Conservation (phyloP, 306 rosid genomes). For the Heteromeles arbutifolia region DNA sequence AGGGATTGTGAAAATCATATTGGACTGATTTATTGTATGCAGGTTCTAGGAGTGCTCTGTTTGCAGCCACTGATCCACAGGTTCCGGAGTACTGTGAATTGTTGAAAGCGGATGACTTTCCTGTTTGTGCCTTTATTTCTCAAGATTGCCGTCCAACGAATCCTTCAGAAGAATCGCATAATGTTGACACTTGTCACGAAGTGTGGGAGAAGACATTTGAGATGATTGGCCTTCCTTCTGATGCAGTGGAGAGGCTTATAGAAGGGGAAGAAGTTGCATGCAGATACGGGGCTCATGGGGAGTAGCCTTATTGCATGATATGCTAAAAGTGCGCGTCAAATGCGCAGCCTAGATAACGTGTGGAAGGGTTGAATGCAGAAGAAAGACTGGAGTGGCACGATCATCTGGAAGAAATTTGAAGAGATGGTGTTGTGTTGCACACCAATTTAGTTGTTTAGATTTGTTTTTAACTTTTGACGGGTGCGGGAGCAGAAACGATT, state of each 20-base stretch:
- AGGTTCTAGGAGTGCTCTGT: constrained; percentile 92
- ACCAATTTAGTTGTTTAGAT: neutral
- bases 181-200: constrained; percentile 42
- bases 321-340: neutral
- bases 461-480: neutral
- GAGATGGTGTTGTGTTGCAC: neutral
- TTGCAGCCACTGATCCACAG: constrained; percentile 94
- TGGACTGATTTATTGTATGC: constrained; percentile 15
- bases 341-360: neutral
- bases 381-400: neutral
- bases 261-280: constrained; percentile 67
- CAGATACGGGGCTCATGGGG: constrained; percentile 47
- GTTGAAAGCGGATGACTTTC: constrained; percentile 83
- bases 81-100: constrained; percentile 81
- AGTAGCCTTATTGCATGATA: constrained; percentile 22
- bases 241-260: constrained; percentile 68
- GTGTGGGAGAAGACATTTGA: constrained; percentile 94
- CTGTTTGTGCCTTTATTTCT: constrained; percentile 80
- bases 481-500: neutral
- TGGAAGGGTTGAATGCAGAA: neutral
- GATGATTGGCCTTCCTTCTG: constrained; percentile 74
- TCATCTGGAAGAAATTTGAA: neutral
- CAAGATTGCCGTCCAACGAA: constrained; percentile 82
- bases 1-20: neutral
- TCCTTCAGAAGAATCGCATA: constrained; percentile 93